Conservation (phyloP, 306 rosid genomes). For the Citrullus amarus region DNA sequence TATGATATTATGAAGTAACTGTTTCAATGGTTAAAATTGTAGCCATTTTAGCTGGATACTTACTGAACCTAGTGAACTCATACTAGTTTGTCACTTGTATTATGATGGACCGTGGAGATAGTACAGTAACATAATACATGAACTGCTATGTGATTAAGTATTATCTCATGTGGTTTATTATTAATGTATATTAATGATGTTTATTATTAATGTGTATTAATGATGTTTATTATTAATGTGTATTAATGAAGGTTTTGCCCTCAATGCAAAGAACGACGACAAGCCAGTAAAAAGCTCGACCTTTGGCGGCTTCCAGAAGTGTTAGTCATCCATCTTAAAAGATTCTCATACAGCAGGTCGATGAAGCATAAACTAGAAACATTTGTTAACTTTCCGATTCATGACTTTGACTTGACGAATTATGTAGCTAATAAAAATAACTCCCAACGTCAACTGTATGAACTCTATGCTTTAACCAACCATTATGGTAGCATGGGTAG, state of each 20-base stretch:
- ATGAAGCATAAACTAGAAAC: conserved; percentile 98
- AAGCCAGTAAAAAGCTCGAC: conserved; percentile 97
- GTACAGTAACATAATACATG: background rate
- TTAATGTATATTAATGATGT: no score
- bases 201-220: background rate
- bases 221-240: background rate
- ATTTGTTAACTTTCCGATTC: conserved; percentile 83
- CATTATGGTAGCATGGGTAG: conserved; percentile 99
- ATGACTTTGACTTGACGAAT: conserved; percentile 79
- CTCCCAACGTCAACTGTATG: conserved; percentile 61
- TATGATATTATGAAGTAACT: background rate
- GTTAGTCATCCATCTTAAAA: conserved; percentile 85
- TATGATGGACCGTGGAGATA: background rate
- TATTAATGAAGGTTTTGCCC: conserved; percentile 71
- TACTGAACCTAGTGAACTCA: background rate
- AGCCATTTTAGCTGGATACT: background rate
- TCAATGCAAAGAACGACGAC: conserved; percentile 81
- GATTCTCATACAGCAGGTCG: conserved; percentile 96
- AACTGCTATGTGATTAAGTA: background rate
- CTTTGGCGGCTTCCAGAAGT: conserved; percentile 98
- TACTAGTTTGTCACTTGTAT: background rate
- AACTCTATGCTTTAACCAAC: conserved; percentile 84
- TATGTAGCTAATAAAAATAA: conserved; percentile 84
- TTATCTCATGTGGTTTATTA: background rate
- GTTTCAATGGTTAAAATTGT: background rate